These are phyloP conservation scores for Ogataea populi-albae DNA, from an alignment of 805 yeast species.

Conservation along the genomic window DNA sequence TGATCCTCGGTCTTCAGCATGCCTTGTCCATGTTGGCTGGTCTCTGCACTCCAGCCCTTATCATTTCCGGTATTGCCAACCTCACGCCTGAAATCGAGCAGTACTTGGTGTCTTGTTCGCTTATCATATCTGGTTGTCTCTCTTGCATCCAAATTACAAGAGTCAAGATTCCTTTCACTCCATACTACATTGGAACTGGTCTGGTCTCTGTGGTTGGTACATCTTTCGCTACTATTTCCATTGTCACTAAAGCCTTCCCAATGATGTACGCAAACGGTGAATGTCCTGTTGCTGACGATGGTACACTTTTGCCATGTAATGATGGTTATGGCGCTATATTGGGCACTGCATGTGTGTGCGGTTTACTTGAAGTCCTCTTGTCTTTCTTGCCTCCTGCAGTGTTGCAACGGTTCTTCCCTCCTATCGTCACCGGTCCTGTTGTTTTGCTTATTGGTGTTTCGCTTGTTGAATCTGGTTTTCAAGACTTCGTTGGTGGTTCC, in stretches of 20 bases:
- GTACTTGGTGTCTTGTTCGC: slow-evolving; percentile 66
- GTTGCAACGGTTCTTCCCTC: slow-evolving; percentile 77
- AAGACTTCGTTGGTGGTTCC: slow-evolving; percentile 87
- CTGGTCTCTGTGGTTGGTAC: slow-evolving; percentile 88
- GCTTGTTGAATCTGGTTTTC: slow-evolving; percentile 68
- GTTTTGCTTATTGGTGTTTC: slow-evolving; percentile 78
- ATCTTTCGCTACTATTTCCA: slow-evolving; percentile 82
- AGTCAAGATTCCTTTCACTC: slow-evolving; percentile 70
- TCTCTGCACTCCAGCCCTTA: slow-evolving; percentile 76
- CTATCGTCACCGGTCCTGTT: slow-evolving; percentile 91
- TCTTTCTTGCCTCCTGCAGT: slow-evolving; percentile 75
- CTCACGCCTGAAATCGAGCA: slow-evolving; percentile 49
- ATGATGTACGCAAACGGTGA: slow-evolving; percentile 72
- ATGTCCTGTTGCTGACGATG: slow-evolving; percentile 64
- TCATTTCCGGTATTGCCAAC: slow-evolving; percentile 64
- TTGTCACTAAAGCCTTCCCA: slow-evolving; percentile 73
- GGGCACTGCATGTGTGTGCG: slow-evolving; percentile 78
- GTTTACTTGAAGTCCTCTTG: slow-evolving; percentile 65
- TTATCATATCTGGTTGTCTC: slow-evolving; percentile 68
- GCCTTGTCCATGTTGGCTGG: slow-evolving; percentile 91
- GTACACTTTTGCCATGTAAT: slow-evolving; percentile 73
- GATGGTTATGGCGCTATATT: slow-evolving; percentile 87
- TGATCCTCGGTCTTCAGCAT: slow-evolving; percentile 83
- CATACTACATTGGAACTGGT: slow-evolving; percentile 83
- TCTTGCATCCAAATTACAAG: slow-evolving; percentile 78